Evolutionary conservation across 768 basidiomycete species (phyloP), one percentile per base, ranked within the genome.

Genomic region (Favolaschia claudopus): DNA sequence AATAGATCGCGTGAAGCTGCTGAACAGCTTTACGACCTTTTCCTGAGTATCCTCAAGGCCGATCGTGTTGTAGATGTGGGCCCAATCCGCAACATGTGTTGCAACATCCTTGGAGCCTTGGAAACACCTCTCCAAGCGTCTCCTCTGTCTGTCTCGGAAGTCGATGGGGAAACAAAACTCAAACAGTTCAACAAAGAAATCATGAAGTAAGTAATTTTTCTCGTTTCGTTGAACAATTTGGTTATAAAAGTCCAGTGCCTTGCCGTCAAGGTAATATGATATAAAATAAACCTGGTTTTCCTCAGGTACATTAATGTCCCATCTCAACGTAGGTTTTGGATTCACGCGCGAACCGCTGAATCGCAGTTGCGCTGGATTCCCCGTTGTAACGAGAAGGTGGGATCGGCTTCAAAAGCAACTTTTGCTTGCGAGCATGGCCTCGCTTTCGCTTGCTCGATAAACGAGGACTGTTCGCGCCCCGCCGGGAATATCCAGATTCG

Each of bases 81-180:
- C 60, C 0, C 73, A 54, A 28, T 71, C 61, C n/a, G 67, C 67
- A 8, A 69, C 57, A 43, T 62, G 74, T 1, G 67, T 65, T 0
- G 58, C 33, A 0, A 75, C 65, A 0, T 47, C 60, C 15, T 36
- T 31, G 13, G 31, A 27, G 20, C 45, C 22, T 25, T 60, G 58
- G 34, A 29, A 31, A 20, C 28, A 46, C 13, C 22, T 22, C 22
- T 36, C 25, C 22, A 44, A 28, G 6, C 34, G 24, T 17, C n/a
- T 46, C 9, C 55, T 17, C 49, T 47, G 46, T 27, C 38, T 43
- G n/a, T 47, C 32, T 15, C 24, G 34, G 55, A 46, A 77, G 33
- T 74, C 64, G 0, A 67, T 42, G 0, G 76, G 76, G 62, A 78
- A 79, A 25, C 76, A 76, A 25, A 74, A 74, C 27, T 77, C 67